Conservation (phyloP, 2,329 filamentous ascomycete genomes). For the Cladophialophora bantiana region DNA sequence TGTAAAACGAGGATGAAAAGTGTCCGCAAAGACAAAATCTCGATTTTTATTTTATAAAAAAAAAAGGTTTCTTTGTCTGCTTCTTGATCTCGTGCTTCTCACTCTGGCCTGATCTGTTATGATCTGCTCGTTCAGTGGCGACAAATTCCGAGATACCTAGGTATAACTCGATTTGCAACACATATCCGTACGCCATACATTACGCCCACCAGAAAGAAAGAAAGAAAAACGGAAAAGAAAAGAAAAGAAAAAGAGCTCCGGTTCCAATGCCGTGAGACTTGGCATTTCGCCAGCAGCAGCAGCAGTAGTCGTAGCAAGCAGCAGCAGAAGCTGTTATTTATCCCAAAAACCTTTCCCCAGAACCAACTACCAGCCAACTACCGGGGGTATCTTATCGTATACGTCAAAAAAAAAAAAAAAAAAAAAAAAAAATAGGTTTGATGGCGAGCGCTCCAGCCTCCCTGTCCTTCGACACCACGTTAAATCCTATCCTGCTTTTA, state of each 20-base stretch:
- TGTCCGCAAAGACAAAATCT: no score
- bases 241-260: neutral
- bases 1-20: no score
- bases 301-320: neutral
- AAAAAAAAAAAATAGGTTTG: neutral
- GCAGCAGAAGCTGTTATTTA: neutral
- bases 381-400: neutral
- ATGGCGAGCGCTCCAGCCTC: neutral
- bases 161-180: no score
- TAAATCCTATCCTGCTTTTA: no score
- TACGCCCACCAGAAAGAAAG: no score
- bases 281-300: neutral
- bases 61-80: no score
- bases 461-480: no score
- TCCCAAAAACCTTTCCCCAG: neutral
- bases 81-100: neutral
- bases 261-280: slow-evolving; percentile 1
- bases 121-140: neutral
- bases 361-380: neutral
- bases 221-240: neutral
- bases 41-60: no score
- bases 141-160: no score
- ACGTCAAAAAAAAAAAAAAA: neutral
- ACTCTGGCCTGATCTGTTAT: neutral
- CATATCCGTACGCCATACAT: no score